Evolutionary conservation across 2,329 filamentous ascomycete genomes (phyloP), one percentile per base, ranked within the genome.

Genomic region (Colletotrichum lindemuthianum): DNA sequence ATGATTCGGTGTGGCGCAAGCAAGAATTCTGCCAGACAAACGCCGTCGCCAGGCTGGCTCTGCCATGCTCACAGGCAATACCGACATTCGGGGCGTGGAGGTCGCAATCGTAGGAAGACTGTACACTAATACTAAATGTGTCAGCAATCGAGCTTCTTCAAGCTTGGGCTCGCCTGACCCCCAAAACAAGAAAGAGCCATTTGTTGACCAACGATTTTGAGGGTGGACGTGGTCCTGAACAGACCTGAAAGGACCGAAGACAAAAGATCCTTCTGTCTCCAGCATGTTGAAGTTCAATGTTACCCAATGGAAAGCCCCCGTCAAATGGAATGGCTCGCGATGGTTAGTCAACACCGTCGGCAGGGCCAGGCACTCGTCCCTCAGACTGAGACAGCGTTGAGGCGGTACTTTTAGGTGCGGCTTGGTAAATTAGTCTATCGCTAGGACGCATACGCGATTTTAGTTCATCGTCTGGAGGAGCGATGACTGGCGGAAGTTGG

Each of bases 241-340:
- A 51, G 47, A 61, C 52, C 41, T 65, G 24, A 52, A 61, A 56
- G 58, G 58, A 51, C 57, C 51, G 51, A 45, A 16, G 34, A 61
- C 58, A 61, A 61, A 65, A 65, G 61, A 65, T 65, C 61, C 9
- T 64, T 64, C 24, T 24, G 24, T 24, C 3, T 64, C 39, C 32
- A 54, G 55, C 49, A 61, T 55, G 45, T 40, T 37, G 41, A 44
- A 34, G 52, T 11, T 15, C 41, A 34, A 8, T 33, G 16, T 24
- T 12, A 34, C 16, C 47, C 39, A 39, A 33, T 44, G 32, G 37
- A 10, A 3, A 13, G 13, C 37, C 9, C 37, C 37, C 37, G 37
- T 37, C n/a, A 12, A n/a, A n/a, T n/a, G 43, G 43, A n/a, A n/a
- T n/a, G n/a, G n/a, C n/a, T n/a, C n/a, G n/a, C 6, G n/a, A 41